Evolutionary conservation across 2,329 filamentous ascomycete genomes (phyloP).

Genomic region (Nectriaceae sp.): DNA sequence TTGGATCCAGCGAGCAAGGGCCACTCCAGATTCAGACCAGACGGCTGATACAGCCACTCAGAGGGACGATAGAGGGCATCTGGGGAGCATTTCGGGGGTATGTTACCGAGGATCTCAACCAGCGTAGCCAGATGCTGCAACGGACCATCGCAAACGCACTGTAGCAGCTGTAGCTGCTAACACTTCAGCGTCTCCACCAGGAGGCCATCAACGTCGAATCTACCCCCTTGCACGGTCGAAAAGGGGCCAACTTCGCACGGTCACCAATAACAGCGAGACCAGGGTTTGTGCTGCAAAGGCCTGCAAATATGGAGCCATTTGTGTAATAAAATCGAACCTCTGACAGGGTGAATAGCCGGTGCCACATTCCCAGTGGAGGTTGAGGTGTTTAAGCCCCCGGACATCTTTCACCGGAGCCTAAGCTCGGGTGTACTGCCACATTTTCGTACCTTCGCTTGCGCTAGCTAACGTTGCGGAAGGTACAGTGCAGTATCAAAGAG

Average conservation of each 20-base stretch:
- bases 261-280: no score
- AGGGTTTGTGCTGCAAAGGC: no score
- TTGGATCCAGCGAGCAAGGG: constrained; percentile 17
- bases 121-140: neutral
- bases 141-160: neutral
- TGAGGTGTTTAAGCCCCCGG: neutral
- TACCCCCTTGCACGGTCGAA: neutral
- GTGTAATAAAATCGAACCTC: no score
- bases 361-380: constrained; percentile 17
- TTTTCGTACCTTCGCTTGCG: no score
- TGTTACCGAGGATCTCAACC: neutral
- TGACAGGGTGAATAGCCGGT: constrained; percentile 28
- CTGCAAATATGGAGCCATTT: no score
- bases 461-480: no score
- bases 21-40: no score
- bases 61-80: neutral
- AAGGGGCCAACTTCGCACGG: neutral
- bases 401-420: neutral
- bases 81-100: neutral
- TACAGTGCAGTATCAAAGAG: no score
- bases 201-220: neutral
- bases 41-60: no score
- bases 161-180: neutral
- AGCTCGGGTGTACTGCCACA: neutral
- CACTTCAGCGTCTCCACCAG: neutral